phyloP scores from a whole-genome alignment of 306 rosid genomes.

The Cicer pinnatifidum region DNA sequence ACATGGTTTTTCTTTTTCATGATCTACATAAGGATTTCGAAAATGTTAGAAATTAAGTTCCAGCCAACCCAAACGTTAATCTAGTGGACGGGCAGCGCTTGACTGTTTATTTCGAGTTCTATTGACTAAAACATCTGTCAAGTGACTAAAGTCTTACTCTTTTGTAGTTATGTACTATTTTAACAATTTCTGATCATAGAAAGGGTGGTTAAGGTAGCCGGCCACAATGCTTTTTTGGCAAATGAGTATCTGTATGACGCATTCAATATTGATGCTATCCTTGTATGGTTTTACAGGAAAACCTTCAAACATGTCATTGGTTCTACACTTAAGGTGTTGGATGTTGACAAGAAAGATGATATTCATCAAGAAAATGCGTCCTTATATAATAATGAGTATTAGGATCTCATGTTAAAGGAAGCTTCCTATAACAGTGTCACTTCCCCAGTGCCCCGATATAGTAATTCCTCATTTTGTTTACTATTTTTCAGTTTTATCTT shows the following conservation, averaged over 20 bases:
- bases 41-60: background rate
- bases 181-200: background rate
- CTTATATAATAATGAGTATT: background rate
- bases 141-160: background rate
- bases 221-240: background rate
- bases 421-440: background rate
- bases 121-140: background rate
- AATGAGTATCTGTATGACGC: background rate
- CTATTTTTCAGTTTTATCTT: background rate
- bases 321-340: background rate
- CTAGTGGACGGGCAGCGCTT: background rate
- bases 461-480: background rate
- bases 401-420: background rate
- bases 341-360: background rate
- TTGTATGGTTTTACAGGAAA: background rate
- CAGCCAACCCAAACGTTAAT: background rate
- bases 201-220: background rate
- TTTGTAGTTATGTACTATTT: background rate
- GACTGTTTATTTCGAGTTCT: background rate
- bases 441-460: background rate
- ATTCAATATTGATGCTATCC: background rate
- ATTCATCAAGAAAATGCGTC: background rate
- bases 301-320: background rate
- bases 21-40: background rate
- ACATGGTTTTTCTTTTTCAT: background rate